Conservation (phyloP, 2,329 filamentous ascomycete genomes). For the Coniochaeta pulveracea region DNA sequence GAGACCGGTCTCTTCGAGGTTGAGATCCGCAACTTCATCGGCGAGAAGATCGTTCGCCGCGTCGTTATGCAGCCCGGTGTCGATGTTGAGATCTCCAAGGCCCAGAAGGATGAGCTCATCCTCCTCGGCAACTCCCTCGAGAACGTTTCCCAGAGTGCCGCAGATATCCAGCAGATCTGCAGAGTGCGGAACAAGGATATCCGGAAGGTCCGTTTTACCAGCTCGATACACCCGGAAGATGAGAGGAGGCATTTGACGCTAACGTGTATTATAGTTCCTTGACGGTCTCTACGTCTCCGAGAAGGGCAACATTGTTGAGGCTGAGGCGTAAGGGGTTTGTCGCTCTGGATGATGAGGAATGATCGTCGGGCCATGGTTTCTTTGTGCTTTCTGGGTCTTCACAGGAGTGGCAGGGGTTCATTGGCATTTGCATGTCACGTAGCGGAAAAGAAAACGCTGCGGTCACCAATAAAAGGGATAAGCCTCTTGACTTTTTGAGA, state of each 20-base stretch:
- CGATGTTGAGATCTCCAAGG: conserved; percentile 78
- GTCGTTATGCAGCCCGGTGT: conserved; percentile 86
- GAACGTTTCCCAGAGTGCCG: conserved; percentile 93
- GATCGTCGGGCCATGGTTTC: conserved; percentile 18
- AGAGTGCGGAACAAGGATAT: conserved; percentile 99
- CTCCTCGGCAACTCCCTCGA: conserved; percentile 91
- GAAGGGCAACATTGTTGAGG: conserved; percentile 86
- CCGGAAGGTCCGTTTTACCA: conserved; percentile 64
- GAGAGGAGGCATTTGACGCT: neutral
- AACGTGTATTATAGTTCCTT: conserved; percentile 60
- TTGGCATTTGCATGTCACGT: conserved; percentile 46
- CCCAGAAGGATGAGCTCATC: conserved; percentile 95
- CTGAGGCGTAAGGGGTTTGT: conserved; percentile 14
- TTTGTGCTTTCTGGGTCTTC: conserved; percentile 46
- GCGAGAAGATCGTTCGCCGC: conserved; percentile 97
- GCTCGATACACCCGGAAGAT: too few species aligned
- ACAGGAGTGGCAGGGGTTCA: conserved; percentile 51
- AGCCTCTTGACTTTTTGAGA: too few species aligned
- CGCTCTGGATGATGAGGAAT: conserved; percentile 28
- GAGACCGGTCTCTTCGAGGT: conserved; percentile 84
- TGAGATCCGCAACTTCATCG: conserved; percentile 99
- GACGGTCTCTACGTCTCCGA: conserved; percentile 99
- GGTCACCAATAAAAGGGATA: conserved; percentile 19
- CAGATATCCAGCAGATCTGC: conserved; percentile 99
- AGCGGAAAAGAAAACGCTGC: conserved; percentile 27